Conservation (phyloP, 352 stramenopile genomes). For the Pelagophyceae sp. region DNA sequence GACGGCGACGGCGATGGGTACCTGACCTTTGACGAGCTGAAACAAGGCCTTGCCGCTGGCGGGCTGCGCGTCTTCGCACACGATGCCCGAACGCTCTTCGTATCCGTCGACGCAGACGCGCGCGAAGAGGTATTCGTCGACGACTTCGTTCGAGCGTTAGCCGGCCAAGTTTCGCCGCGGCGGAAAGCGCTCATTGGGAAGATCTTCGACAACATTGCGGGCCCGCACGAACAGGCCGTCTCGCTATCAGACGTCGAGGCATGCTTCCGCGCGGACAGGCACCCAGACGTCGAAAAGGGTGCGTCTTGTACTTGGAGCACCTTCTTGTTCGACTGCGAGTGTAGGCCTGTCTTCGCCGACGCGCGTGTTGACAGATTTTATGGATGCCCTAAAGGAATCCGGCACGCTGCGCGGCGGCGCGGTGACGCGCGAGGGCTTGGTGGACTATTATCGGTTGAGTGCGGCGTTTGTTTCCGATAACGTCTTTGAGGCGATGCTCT, state of each 20-base stretch:
- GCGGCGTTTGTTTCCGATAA: background rate
- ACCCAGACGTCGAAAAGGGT: constrained; percentile 6
- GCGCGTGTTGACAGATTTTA: background rate
- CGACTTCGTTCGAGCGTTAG: background rate
- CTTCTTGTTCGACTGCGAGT: background rate
- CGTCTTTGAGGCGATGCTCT: constrained; percentile 2
- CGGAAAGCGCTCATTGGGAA: background rate
- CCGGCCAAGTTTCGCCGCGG: background rate
- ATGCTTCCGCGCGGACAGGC: background rate
- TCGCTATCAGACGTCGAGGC: background rate
- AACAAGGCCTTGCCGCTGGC: background rate
- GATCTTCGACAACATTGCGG: background rate
- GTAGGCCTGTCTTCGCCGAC: background rate
- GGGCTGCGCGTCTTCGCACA: background rate
- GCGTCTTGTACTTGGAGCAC: too few species aligned
- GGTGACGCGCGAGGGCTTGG: background rate
- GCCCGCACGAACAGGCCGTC: background rate
- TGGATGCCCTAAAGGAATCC: background rate
- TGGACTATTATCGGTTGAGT: background rate
- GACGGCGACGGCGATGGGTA: background rate
- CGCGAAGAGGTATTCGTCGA: background rate
- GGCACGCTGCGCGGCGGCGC: background rate
- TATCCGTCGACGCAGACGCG: background rate
- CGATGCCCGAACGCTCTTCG: constrained; percentile 4
- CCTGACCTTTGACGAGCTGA: background rate